Evolutionary conservation across 345 rosid species (phyloP).

Genomic region (Excoecaria agallocha): DNA sequence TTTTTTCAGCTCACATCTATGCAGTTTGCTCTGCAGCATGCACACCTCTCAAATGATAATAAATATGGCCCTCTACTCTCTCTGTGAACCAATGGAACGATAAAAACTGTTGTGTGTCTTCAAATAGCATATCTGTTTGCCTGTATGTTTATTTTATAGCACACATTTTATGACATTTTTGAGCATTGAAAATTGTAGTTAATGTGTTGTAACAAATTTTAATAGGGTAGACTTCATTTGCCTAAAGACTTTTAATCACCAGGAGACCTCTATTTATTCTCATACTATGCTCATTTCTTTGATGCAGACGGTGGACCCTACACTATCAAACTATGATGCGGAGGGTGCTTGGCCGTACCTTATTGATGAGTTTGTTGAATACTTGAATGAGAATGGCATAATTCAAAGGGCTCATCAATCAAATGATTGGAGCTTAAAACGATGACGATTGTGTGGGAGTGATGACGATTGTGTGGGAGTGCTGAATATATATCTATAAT

Average conservation of each 20-base stretch:
- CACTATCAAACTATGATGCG: constrained; percentile 69
- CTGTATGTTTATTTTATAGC: too few relatives aligned
- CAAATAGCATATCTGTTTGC: too few relatives aligned
- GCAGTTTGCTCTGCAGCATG: too few relatives aligned
- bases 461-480: background rate
- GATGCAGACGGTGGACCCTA: constrained; percentile 53
- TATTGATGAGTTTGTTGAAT: constrained; percentile 94
- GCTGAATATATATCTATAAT: background rate
- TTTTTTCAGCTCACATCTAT: too few relatives aligned
- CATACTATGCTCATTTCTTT: background rate
- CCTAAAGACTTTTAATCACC: background rate
- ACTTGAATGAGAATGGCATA: constrained; percentile 42
- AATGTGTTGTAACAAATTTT: background rate
- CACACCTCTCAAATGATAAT: too few relatives aligned
- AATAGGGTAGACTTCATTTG: too few relatives aligned
- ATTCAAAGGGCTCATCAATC: background rate
- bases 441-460: background rate
- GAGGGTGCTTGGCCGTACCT: constrained; percentile 99
- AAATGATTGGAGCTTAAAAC: constrained; percentile 1
- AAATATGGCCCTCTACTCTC: too few relatives aligned
- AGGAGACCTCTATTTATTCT: background rate
- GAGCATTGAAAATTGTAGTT: background rate
- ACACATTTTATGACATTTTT: too few relatives aligned
- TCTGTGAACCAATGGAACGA: too few relatives aligned
- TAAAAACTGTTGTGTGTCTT: too few relatives aligned